Base-by-base conservation (phyloP, 2,329 filamentous ascomycete genomes). In the Rhinocladiella mackenziei region DNA sequence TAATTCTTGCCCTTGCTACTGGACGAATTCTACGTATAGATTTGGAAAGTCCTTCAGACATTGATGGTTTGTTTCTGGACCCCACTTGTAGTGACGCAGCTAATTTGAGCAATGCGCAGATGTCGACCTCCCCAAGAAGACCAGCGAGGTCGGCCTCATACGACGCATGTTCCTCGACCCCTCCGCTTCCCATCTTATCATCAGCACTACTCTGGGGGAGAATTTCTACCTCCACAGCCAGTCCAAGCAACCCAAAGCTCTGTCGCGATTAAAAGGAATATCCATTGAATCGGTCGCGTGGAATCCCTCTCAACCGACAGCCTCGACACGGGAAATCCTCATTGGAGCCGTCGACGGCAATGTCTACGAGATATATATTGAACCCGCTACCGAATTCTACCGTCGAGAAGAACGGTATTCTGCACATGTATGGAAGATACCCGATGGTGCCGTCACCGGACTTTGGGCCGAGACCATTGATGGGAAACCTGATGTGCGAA, bases 191-290 rank as follows among this genome's bases (percentile, higher is more conserved):
- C 92, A 98, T 69, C 74, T 98, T 19, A 79, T 98, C 54, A 81
- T 98, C 56, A 89, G 85, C 62, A 98, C 92, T 2, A 84, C 88
- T 4, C 78, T 89, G 29, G 89, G 89, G 62, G 92, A 98, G 66
- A 97, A 94, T 69, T 98, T 89, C 72, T 98, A 98, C 66, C 84
- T 98, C 7, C 92, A 98, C 65, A 91, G 89, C 8, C 91, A 97
- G 63, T 92, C 89, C 23, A 84, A 88, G 56, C 84, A 89, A 54
- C 89, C 91, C 2, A 87, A 92, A 53, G 77, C 83, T 5, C 73
- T 98, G 25, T 81, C 84, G 10, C 79, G 88, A 44, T 69, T 98
- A 40, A 91, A 91, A 57, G 88, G 88, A 19, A 87, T 96, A 10
- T 75, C 80, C 6, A 87, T 98, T 47, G 89, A 96, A 65, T 85